Evolutionary conservation across 805 yeast species (phyloP).

Genomic region (Yarrowia deformans): DNA sequence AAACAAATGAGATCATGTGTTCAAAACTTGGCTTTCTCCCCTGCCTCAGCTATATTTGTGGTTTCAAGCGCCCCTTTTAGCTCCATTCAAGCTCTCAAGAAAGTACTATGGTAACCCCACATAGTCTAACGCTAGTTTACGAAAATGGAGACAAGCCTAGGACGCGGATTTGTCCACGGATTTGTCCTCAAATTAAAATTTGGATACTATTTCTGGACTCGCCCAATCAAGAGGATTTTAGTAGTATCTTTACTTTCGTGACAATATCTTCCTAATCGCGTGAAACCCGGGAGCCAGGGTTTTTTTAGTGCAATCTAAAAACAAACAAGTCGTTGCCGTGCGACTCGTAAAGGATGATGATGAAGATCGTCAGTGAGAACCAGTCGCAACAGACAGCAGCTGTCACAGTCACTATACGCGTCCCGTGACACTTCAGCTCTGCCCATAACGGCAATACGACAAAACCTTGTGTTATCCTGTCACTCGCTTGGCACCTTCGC

Average conservation of each 20-base stretch:
- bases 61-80: background rate
- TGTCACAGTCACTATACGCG: too few relatives aligned
- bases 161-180: background rate
- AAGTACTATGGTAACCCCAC: conserved; percentile 24
- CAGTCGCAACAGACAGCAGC: too few relatives aligned
- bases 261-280: background rate
- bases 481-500: conserved; percentile 8
- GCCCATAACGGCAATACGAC: background rate
- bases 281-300: background rate
- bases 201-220: background rate
- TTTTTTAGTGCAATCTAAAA: background rate
- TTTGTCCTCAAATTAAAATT: background rate
- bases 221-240: background rate
- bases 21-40: background rate
- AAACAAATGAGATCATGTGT: background rate
- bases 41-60: background rate
- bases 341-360: background rate
- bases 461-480: background rate
- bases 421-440: too few relatives aligned
- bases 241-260: background rate
- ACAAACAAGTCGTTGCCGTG: conserved; percentile 8
- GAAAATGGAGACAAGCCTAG: background rate
- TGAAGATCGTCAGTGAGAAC: too few relatives aligned
- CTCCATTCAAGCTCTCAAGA: background rate
- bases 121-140: conserved; percentile 23